Percentiles rank a stretch among this genome's conserved stretches.
phyloP scores from a whole-genome alignment of 2,329 filamentous ascomycete species.

The Fusarium anthophilum region DNA sequence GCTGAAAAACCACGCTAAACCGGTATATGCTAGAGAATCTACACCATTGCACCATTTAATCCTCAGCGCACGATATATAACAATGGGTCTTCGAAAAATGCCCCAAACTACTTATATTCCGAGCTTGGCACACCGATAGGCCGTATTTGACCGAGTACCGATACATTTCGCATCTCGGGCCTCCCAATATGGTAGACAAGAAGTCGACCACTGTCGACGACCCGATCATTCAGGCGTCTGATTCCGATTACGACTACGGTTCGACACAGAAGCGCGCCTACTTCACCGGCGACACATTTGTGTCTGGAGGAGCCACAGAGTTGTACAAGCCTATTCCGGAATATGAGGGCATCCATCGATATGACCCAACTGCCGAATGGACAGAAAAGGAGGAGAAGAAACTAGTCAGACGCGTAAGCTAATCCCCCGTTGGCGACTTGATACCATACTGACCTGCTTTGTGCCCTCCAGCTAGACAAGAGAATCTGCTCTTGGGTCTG shows the following conservation, averaged over 20 bases:
- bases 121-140: background rate
- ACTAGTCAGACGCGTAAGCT: constrained; percentile 60
- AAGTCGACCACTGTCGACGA: background rate
- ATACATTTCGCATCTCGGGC: background rate
- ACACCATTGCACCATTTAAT: background rate
- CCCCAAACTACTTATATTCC: background rate
- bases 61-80: background rate
- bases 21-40: background rate
- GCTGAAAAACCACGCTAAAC: background rate
- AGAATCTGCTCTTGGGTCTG: constrained; percentile 50
- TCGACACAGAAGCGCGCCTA: background rate
- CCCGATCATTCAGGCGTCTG: background rate
- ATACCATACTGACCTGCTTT: background rate
- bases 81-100: background rate
- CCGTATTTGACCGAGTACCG: background rate
- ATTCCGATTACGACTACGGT: background rate
- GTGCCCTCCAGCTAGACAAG: constrained; percentile 41
- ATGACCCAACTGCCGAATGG: constrained; percentile 67
- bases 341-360: constrained; percentile 68
- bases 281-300: background rate
- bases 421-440: rapidly evolving
- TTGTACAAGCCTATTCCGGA: constrained; percentile 60
- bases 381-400: constrained; percentile 64
- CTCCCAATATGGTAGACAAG: background rate
- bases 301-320: background rate